phyloP scores from a whole-genome alignment of 2,329 filamentous ascomycete genomes.

The Pseudogymnoascus sp. region DNA sequence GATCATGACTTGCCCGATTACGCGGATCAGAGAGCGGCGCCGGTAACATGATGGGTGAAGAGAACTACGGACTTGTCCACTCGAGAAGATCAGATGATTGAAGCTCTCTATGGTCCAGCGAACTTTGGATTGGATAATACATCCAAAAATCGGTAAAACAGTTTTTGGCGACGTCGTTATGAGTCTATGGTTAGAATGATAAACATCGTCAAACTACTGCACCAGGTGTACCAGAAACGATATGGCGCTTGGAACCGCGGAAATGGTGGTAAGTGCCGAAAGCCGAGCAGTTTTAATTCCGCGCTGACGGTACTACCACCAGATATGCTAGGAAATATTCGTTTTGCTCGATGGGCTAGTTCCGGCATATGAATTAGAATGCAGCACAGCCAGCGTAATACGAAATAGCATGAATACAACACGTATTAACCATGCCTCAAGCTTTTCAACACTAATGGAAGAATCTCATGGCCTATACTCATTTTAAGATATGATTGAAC shows the following conservation, averaged over 20 bases:
- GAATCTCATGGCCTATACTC: neutral
- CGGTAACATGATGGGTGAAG: neutral
- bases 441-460: neutral
- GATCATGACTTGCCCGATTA: constrained; percentile 3
- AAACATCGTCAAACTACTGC: neutral
- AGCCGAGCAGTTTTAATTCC: constrained; percentile 1
- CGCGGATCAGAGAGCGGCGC: neutral
- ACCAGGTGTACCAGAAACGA: neutral
- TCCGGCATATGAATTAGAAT: neutral
- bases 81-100: neutral
- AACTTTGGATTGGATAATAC: neutral
- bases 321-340: neutral
- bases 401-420: neutral
- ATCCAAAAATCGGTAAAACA: neutral
- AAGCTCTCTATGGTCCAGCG: neutral
- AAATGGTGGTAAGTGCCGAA: neutral
- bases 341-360: neutral
- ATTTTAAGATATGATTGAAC: neutral
- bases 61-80: neutral
- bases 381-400: neutral
- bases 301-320: neutral
- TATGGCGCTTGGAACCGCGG: neutral
- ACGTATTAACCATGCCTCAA: neutral
- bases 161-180: neutral
- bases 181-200: neutral